A percentile compares a stretch with the other conserved stretches of the same genome.
phyloP scores from a whole-genome alignment of 2,329 filamentous ascomycete species.

The Ophiocordyceps camponoti-leonardi region DNA sequence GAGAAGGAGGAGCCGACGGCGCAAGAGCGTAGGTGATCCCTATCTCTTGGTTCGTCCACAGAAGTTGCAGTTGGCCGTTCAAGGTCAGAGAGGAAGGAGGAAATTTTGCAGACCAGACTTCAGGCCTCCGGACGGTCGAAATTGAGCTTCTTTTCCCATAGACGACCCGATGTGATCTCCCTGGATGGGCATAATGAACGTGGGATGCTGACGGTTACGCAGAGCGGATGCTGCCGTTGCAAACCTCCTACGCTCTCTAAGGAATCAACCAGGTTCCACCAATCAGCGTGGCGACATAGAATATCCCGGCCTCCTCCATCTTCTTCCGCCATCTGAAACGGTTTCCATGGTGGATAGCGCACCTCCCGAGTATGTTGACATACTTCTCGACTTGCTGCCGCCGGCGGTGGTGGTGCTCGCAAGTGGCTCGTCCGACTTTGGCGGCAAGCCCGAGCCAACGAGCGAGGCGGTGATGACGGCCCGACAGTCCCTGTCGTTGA shows the following conservation, averaged over 20 bases:
- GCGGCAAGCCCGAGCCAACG: constrained; percentile 46
- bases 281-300: constrained; percentile 31
- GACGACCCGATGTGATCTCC: constrained; percentile 6
- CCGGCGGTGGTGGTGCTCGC: constrained; percentile 61
- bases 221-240: constrained; percentile 65
- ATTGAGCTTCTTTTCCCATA: constrained; percentile 11
- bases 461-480: constrained; percentile 54
- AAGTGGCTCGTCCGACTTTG: constrained; percentile 40
- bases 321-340: constrained; percentile 63
- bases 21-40: constrained; percentile 90
- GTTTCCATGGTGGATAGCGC: constrained; percentile 55
- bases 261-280: constrained; percentile 30
- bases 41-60: constrained; percentile 11
- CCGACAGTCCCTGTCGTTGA: constrained; percentile 52
- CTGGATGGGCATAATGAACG: not conserved
- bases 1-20: constrained; percentile 90
- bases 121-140: constrained; percentile 13
- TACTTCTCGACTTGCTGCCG: constrained; percentile 62
- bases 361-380: constrained; percentile 50
- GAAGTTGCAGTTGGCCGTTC: constrained; percentile 8
- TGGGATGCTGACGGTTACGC: not conserved
- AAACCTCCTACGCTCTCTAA: constrained; percentile 74
- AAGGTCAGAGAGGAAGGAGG: constrained; percentile 2
- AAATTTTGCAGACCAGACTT: constrained; percentile 2
- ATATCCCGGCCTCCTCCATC: constrained; percentile 73